phyloP scores from a whole-genome alignment of 345 rosid species.

The Camelina hispida region DNA sequence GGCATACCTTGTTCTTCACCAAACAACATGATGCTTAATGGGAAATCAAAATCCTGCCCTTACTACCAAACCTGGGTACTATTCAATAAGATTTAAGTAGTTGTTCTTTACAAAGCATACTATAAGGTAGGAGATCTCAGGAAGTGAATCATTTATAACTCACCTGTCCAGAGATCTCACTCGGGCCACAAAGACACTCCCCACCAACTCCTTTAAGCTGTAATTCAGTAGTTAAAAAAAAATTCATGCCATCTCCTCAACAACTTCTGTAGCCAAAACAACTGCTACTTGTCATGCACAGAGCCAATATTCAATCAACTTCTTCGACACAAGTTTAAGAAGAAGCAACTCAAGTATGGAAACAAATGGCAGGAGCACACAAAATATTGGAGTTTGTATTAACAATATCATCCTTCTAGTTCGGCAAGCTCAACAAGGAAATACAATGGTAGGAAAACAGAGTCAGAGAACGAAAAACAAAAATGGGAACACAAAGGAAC shows the following conservation, averaged over 20 bases:
- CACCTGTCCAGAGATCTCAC: constrained; percentile 47
- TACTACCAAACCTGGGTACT: constrained; percentile 23
- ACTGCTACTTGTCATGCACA: constrained; percentile 12
- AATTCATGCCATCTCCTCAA: constrained; percentile 40
- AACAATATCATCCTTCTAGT: constrained; percentile 34
- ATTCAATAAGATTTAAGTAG: constrained; percentile 26
- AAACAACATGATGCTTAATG: constrained; percentile 26
- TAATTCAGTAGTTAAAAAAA: constrained; percentile 45
- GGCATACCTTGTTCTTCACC: constrained; percentile 4
- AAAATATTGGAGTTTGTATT: constrained; percentile 36
- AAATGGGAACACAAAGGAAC: constrained; percentile 45
- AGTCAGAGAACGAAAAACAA: constrained; percentile 13
- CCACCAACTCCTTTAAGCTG: constrained; percentile 52
- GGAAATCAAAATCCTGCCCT: constrained; percentile 16
- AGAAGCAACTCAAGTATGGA: constrained; percentile 18
- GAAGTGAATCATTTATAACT: constrained; percentile 34
- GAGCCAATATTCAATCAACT: constrained; percentile 10
- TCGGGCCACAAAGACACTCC: constrained; percentile 43
- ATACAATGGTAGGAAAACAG: constrained; percentile 24
- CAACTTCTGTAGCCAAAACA: constrained; percentile 31
- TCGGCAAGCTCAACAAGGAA: constrained; percentile 39
- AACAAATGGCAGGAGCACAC: constrained; percentile 33
- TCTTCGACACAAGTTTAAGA: constrained; percentile 13
- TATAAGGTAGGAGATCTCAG: constrained; percentile 19
- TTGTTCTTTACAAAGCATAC: background rate